Percentiles rank a stretch among this genome's conserved stretches.
Conservation (phyloP, 768 basidiomycete genomes). For the Russula sp. region DNA sequence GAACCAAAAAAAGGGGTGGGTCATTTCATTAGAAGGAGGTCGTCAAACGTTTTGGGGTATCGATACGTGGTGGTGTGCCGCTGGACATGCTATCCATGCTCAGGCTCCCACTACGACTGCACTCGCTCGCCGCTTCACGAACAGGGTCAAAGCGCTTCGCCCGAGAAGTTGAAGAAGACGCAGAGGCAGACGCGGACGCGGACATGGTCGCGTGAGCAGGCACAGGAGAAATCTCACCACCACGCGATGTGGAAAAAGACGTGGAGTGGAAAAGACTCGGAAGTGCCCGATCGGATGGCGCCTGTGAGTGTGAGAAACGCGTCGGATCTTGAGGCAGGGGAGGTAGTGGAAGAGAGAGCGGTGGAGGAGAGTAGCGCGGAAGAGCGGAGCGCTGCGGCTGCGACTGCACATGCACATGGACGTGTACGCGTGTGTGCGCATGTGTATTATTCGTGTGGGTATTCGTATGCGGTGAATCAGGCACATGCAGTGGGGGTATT, state of each 20-base stretch:
- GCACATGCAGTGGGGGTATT: slow-evolving; percentile 23
- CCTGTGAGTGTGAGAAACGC: slow-evolving; percentile 1
- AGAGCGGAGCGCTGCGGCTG: neutral
- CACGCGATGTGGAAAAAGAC: neutral
- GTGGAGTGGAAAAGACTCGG: neutral
- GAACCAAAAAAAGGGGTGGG: neutral
- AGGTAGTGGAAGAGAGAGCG: neutral
- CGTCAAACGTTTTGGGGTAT: slow-evolving; percentile 24
- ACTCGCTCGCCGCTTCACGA: slow-evolving; percentile 29
- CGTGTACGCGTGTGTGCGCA: neutral
- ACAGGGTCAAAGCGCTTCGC: slow-evolving; percentile 32
- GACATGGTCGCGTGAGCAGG: neutral
- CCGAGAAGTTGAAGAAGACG: neutral
- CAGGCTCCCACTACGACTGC: slow-evolving; percentile 17
- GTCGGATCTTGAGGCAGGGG: neutral
- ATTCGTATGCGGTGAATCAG: slow-evolving; percentile 14
- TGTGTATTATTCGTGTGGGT: slow-evolving; percentile 4
- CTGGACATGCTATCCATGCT: slow-evolving; percentile 15
- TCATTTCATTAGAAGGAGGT: slow-evolving; percentile 19
- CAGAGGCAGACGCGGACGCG: neutral
- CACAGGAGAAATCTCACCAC: slow-evolving; percentile 7
- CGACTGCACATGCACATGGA: neutral
- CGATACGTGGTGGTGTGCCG: slow-evolving; percentile 20
- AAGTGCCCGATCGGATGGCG: neutral
- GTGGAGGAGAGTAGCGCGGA: slow-evolving; percentile 1